Percentiles rank a stretch among this genome's conserved stretches.
phyloP scores from a whole-genome alignment of 2,329 filamentous ascomycete genomes.

The Trichoderma polysporum region DNA sequence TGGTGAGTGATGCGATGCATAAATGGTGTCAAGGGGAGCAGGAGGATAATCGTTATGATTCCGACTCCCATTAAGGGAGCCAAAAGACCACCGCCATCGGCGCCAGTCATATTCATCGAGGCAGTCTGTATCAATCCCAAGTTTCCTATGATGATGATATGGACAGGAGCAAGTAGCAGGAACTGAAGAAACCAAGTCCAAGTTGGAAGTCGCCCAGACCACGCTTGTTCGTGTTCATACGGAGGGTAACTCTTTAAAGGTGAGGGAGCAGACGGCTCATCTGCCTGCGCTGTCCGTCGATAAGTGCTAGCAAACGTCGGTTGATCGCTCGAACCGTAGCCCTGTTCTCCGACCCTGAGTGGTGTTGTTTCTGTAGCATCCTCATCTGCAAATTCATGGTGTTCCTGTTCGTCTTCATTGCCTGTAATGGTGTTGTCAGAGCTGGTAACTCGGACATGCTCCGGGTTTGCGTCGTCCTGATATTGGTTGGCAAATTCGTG shows the following conservation, averaged over 20 bases:
- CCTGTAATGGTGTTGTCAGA: conserved; percentile 16
- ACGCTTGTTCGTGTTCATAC: conserved; percentile 76
- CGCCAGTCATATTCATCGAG: conserved; percentile 74
- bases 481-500: conserved; percentile 63
- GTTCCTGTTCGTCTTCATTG: conserved; percentile 8
- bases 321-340: conserved; percentile 40
- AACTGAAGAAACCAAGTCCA: conserved; percentile 92
- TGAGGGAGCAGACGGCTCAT: conserved; percentile 29
- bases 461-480: conserved; percentile 48
- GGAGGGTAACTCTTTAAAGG: conserved; percentile 35
- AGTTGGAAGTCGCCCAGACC: conserved; percentile 75
- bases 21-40: conserved; percentile 79
- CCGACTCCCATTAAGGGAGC: conserved; percentile 71
- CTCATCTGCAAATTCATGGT: conserved; percentile 28
- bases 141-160: conserved; percentile 74
- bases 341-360: conserved; percentile 41
- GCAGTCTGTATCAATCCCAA: conserved; percentile 70
- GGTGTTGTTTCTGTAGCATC: conserved; percentile 54
- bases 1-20: conserved; percentile 84
- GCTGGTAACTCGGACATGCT: conserved; percentile 35
- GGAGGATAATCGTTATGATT: conserved; percentile 65
- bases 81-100: conserved; percentile 75
- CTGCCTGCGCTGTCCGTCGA: conserved; percentile 45
- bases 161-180: conserved; percentile 73
- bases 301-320: conserved; percentile 58